Evolutionary conservation across 768 basidiomycete genomes (phyloP).

Genomic region (Asterophora lycoperdoides): DNA sequence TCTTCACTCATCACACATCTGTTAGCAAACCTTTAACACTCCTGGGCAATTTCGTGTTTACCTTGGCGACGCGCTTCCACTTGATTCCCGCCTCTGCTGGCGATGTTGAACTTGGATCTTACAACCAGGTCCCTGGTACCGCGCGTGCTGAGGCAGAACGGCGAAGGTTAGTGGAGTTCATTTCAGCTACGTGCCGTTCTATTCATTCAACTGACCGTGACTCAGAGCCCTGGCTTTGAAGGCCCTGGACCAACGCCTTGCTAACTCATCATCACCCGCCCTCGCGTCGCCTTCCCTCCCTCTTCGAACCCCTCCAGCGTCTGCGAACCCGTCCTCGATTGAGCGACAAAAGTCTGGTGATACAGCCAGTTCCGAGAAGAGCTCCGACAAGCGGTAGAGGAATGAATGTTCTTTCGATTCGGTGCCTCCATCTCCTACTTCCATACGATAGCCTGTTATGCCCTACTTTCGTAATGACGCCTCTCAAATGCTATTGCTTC

Average conservation of each 20-base stretch:
- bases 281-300: slow-evolving; percentile 27
- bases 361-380: slow-evolving; percentile 28
- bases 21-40: slow-evolving; percentile 66
- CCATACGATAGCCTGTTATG: slow-evolving; percentile 13
- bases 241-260: slow-evolving; percentile 90
- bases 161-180: slow-evolving; percentile 57
- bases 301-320: slow-evolving; percentile 30
- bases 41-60: slow-evolving; percentile 65
- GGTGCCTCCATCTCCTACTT: slow-evolving; percentile 4
- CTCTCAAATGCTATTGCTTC: background rate
- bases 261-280: slow-evolving; percentile 51
- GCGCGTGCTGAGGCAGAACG: slow-evolving; percentile 96
- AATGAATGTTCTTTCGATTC: slow-evolving; percentile 1
- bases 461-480: slow-evolving; percentile 10
- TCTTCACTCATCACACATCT: background rate
- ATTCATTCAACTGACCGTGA: slow-evolving; percentile 6
- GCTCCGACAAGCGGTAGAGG: slow-evolving; percentile 25
- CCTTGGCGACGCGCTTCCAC: slow-evolving; percentile 61
- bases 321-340: slow-evolving; percentile 6
- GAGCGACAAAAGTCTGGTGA: slow-evolving; percentile 37
- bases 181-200: background rate
- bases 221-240: slow-evolving; percentile 91
- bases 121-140: slow-evolving; percentile 76
- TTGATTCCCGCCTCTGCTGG: slow-evolving; percentile 62
- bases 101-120: slow-evolving; percentile 72